Evolutionary conservation across 768 basidiomycete species (phyloP).

Genomic region (Auriculariales sp.): DNA sequence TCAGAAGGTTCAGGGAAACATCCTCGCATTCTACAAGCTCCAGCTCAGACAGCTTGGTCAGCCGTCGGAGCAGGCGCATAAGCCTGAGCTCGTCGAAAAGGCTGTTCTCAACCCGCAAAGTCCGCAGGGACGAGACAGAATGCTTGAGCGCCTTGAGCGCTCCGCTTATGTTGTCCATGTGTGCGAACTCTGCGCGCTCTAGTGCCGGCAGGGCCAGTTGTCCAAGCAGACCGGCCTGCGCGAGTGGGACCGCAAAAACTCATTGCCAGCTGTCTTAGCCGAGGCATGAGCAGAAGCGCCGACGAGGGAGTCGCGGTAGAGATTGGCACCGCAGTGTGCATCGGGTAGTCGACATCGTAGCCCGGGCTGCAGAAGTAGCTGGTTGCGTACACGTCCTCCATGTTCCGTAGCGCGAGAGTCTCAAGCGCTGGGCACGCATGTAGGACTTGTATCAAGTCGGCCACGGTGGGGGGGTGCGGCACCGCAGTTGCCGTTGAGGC

Average conservation of each 20-base stretch:
- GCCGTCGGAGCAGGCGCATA: conserved; percentile 44
- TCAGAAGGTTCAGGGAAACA: conserved; percentile 52
- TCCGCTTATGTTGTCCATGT: conserved; percentile 60
- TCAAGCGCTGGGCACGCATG: conserved; percentile 66
- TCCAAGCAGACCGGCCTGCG: conserved; percentile 47
- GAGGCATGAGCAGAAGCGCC: conserved; percentile 59
- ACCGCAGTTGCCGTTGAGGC: conserved; percentile 71
- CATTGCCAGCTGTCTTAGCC: conserved; percentile 12
- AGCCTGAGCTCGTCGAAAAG: conserved; percentile 64
- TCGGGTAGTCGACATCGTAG: conserved; percentile 8
- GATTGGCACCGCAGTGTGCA: conserved; percentile 12
- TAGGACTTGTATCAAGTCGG: conserved; percentile 49
- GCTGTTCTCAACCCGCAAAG: conserved; percentile 59
- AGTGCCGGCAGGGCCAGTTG: conserved; percentile 58
- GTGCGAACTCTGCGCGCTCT: conserved; percentile 56
- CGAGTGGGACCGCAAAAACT: conserved; percentile 61
- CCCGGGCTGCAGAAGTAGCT: conserved; percentile 15
- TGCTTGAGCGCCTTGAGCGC: conserved; percentile 47
- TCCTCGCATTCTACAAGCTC: conserved; percentile 71
- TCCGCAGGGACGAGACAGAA: conserved; percentile 39
- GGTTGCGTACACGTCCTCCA: conserved; percentile 50
- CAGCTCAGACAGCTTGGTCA: conserved; percentile 48
- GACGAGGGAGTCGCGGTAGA: conserved; percentile 36
- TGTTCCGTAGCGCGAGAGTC: conserved; percentile 62
- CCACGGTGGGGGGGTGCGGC: conserved; percentile 49